Evolutionary conservation across 163 green algal genomes (phyloP).

Genomic region (Chlorella variabilis): DNA sequence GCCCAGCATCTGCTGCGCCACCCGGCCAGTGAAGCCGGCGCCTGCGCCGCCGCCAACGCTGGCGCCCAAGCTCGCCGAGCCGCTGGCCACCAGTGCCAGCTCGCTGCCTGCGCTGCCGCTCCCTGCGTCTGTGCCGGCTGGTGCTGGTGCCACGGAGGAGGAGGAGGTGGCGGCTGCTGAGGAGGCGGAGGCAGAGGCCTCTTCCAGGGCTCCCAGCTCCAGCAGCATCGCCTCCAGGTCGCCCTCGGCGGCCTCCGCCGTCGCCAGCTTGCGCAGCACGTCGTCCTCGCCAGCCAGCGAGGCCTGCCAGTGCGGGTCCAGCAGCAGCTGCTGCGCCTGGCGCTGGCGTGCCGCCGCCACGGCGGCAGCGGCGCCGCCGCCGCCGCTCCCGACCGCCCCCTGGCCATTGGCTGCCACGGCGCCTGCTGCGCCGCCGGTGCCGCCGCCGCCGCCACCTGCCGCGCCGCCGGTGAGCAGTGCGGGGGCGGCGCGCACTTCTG

Average conservation of each 20-base stretch:
- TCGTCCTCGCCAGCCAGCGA: background rate
- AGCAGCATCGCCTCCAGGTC: conserved; percentile 2
- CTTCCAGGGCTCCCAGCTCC: background rate
- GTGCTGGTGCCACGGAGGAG: too few species aligned
- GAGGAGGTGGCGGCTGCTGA: background rate
- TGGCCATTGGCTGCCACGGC: too few species aligned
- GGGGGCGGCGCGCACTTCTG: background rate
- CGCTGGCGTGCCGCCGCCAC: background rate
- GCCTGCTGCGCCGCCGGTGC: background rate
- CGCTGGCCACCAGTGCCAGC: background rate
- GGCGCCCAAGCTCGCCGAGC: background rate
- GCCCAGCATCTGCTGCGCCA: conserved; percentile 21
- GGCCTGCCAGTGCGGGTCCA: background rate
- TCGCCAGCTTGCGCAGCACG: background rate
- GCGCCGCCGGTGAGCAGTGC: background rate
- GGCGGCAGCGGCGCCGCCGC: background rate
- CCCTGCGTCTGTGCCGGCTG: background rate
- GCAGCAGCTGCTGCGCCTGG: background rate
- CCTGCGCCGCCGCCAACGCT: background rate
- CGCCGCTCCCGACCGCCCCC: background rate
- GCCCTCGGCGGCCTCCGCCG: background rate
- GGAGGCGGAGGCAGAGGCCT: background rate
- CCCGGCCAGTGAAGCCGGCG: background rate
- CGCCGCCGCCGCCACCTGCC: background rate
- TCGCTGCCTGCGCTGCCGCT: background rate